phyloP scores from a whole-genome alignment of 2,329 filamentous ascomycete species.

The Aspergillus persii region DNA sequence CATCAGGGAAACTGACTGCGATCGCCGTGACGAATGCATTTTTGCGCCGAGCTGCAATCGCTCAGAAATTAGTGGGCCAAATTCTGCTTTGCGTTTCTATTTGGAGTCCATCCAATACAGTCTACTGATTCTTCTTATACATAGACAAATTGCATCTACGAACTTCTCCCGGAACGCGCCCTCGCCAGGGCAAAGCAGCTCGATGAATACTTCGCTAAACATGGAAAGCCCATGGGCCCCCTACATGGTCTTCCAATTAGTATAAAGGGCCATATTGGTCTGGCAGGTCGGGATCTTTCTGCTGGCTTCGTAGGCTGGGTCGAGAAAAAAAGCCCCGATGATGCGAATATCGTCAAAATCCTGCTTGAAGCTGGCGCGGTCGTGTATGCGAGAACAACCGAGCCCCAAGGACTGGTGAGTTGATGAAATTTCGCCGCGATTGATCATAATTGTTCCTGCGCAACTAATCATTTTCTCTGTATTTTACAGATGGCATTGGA shows the following conservation, averaged over 20 bases:
- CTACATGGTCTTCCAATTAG: neutral
- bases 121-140: too few species aligned
- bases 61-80: too few species aligned
- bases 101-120: too few species aligned
- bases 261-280: neutral
- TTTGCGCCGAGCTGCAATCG: too few species aligned
- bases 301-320: neutral
- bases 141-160: neutral
- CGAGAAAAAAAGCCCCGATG: neutral
- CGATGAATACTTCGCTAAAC: neutral
- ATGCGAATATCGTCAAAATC: slow-evolving; percentile 13
- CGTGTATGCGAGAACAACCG: slow-evolving; percentile 25
- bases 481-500: slow-evolving; percentile 25
- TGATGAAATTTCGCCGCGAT: too few species aligned
- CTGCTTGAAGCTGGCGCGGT: slow-evolving; percentile 20
- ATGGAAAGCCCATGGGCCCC: neutral
- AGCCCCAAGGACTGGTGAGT: too few species aligned
- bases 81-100: too few species aligned
- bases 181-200: neutral
- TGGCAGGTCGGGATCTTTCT: neutral
- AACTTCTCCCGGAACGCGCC: neutral
- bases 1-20: too few species aligned
- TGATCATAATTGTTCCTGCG: too few species aligned
- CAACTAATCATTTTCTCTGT: too few species aligned
- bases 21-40: too few species aligned